Conservation (phyloP, 331 rosid species). For the Phaseolus coccineus region DNA sequence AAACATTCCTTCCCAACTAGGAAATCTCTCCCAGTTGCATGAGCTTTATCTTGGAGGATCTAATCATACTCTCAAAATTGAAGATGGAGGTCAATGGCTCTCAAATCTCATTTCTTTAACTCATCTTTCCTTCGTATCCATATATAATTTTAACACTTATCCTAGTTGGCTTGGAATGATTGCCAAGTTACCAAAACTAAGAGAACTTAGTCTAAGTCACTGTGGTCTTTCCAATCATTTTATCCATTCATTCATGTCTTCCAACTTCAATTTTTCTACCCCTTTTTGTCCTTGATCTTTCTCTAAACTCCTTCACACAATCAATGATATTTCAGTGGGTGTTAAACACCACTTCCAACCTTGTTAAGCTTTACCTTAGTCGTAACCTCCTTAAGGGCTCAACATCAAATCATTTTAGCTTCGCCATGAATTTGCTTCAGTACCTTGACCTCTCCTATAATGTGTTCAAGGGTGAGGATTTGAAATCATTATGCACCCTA, state of each 20-base stretch:
- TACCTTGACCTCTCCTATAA: rapidly evolving
- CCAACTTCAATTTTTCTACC: background rate
- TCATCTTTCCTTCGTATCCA: background rate
- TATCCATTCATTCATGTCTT: background rate
- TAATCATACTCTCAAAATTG: background rate
- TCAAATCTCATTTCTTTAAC: background rate
- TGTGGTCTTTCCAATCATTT: constrained; percentile 20
- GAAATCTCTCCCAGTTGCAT: constrained; percentile 12
- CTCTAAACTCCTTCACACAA: background rate
- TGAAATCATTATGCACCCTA: constrained; percentile 22
- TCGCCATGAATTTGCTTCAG: background rate
- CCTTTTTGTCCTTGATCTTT: background rate
- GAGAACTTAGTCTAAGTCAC: background rate
- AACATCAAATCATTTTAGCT: background rate
- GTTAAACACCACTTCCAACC: constrained; percentile 11
- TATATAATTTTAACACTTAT: background rate
- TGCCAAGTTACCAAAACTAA: constrained; percentile 5
- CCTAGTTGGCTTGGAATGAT: background rate
- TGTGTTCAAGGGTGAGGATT: background rate
- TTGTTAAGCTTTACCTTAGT: constrained; percentile 35
- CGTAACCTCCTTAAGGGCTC: background rate
- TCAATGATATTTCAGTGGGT: constrained; percentile 18
- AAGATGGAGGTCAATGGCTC: background rate
- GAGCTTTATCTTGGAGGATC: background rate
- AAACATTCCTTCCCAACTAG: constrained; percentile 23